These are phyloP conservation scores for Oropetium thomaeum DNA, from an alignment of 176 grass and related monocot species.

Conservation along the genomic window DNA sequence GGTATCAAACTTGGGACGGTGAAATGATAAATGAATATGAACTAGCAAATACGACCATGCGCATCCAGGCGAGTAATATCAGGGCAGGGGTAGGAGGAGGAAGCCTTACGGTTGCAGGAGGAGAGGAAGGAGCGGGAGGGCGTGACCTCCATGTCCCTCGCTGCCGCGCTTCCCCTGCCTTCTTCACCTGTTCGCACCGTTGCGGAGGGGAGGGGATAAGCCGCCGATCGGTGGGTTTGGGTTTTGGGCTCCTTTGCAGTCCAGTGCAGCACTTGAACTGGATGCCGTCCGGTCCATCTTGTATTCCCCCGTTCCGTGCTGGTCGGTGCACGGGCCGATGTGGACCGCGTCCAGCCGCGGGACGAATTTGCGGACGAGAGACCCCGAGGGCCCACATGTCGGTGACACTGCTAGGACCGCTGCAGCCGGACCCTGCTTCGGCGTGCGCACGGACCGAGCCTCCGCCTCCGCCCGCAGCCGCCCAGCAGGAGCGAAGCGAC, in stretches of 20 bases:
- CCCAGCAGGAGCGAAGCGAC: neutral
- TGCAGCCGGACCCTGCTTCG: neutral
- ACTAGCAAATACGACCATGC: neutral
- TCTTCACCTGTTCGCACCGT: neutral
- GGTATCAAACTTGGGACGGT: neutral
- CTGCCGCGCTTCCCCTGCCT: neutral
- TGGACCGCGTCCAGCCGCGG: constrained; percentile 35
- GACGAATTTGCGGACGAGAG: neutral
- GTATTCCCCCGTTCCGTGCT: constrained; percentile 3
- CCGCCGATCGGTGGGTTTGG: constrained; percentile 1
- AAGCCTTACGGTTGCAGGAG: constrained; percentile 28
- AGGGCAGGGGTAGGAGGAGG: neutral
- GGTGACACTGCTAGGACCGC: neutral
- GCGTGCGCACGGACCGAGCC: neutral
- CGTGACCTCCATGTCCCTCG: constrained; percentile 29
- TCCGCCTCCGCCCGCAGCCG: neutral
- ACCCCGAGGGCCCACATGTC: constrained; percentile 10
- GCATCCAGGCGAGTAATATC: neutral
- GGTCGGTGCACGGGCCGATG: constrained; percentile 18
- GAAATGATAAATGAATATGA: neutral
- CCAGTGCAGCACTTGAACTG: neutral
- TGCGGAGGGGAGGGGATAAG: constrained; percentile 36
- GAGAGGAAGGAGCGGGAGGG: constrained; percentile 30
- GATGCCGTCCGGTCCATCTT: neutral
- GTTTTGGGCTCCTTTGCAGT: neutral